Conservation (phyloP, 2,329 filamentous ascomycete genomes). For the Talaromyces sp. region DNA sequence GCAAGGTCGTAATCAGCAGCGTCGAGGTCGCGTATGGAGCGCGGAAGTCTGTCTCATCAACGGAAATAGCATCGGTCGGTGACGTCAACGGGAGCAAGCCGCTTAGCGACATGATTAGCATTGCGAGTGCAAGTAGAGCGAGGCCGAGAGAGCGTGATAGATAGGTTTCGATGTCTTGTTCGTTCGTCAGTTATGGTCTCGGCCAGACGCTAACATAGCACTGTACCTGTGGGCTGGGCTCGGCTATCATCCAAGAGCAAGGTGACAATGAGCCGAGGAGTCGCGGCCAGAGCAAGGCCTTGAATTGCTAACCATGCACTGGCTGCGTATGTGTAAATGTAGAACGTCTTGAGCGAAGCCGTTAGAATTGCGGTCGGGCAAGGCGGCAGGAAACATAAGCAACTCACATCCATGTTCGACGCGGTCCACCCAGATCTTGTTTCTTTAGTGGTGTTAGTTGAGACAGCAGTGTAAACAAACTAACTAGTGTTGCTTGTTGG, state of each 20-base stretch:
- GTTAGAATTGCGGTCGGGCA: neutral
- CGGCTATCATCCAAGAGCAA: slow-evolving; percentile 55
- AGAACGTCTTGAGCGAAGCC: slow-evolving; percentile 31
- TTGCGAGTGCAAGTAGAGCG: slow-evolving; percentile 58
- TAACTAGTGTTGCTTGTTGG: neutral
- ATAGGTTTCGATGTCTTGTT: slow-evolving; percentile 61
- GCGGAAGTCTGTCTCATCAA: slow-evolving; percentile 40
- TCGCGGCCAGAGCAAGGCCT: slow-evolving; percentile 51
- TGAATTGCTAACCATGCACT: slow-evolving; percentile 41
- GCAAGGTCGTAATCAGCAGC: slow-evolving; percentile 59
- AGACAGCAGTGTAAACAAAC: neutral
- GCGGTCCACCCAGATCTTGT: neutral
- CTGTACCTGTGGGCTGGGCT: slow-evolving; percentile 46
- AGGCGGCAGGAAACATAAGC: neutral
- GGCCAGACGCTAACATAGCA: neutral
- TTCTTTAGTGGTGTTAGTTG: neutral
- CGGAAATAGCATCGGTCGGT: slow-evolving; percentile 37
- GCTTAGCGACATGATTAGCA: slow-evolving; percentile 62
- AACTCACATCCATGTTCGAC: neutral
- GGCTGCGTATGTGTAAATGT: slow-evolving; percentile 41
- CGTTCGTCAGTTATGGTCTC: neutral
- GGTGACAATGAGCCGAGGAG: slow-evolving; percentile 57
- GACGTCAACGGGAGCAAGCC: slow-evolving; percentile 63
- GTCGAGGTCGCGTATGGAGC: slow-evolving; percentile 63
- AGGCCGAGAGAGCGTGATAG: slow-evolving; percentile 67